A percentile compares a stretch with the other conserved stretches of the same genome.
Evolutionary conservation across 306 rosid species (phyloP).

Genomic region (Gynostemma pentaphyllum): DNA sequence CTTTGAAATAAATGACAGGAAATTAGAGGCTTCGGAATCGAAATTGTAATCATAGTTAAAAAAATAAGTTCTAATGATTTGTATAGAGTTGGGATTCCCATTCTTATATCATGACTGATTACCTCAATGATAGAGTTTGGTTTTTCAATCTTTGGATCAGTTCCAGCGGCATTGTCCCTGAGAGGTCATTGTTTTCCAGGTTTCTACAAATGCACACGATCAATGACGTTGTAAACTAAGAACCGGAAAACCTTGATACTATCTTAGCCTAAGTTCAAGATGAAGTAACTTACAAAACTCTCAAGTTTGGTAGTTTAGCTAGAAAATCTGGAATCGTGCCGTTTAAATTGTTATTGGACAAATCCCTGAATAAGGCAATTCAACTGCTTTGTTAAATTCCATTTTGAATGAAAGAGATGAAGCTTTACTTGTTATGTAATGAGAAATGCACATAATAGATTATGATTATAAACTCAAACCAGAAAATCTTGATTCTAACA

Average conservation of each 20-base stretch:
- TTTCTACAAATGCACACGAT: slow-evolving; percentile 27
- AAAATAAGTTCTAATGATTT: background rate
- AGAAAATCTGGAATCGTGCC: slow-evolving; percentile 18
- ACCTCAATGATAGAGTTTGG: slow-evolving; percentile 37
- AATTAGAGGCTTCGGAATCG: background rate
- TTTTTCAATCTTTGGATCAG: slow-evolving; percentile 22
- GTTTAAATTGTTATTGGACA: slow-evolving; percentile 18
- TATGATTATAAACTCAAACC: too few species aligned
- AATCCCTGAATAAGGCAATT: slow-evolving; percentile 13
- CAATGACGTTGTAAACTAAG: background rate
- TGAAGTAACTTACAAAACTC: slow-evolving; percentile 13
- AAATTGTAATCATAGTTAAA: background rate
- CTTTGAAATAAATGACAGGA: slow-evolving; percentile 16
- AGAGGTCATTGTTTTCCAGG: slow-evolving; percentile 27
- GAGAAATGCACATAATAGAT: too few species aligned
- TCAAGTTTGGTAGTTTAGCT: slow-evolving; percentile 12
- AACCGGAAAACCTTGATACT: background rate
- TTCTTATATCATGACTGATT: background rate
- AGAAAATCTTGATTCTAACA: too few species aligned
- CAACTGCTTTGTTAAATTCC: background rate
- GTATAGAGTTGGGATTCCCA: background rate
- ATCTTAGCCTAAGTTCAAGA: background rate
- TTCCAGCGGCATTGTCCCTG: slow-evolving; percentile 22
- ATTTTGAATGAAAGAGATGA: background rate
- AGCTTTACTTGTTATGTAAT: background rate